Conservation (phyloP, 2,329 filamentous ascomycete species). For the Fusarium aywerte region DNA sequence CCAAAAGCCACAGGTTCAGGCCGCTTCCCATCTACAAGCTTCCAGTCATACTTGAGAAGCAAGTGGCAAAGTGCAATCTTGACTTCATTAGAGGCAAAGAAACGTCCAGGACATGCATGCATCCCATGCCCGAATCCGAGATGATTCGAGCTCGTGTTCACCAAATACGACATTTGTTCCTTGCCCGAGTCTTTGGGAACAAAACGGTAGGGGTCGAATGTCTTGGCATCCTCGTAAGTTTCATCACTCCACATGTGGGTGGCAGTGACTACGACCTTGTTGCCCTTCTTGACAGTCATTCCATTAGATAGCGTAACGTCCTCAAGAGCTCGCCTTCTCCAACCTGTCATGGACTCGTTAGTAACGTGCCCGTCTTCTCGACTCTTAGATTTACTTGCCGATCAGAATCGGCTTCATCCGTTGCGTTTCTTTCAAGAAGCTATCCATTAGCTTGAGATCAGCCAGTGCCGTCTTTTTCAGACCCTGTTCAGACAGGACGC, state of each 20-base stretch:
- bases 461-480: constrained; percentile 59
- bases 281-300: constrained; percentile 1
- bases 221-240: constrained; percentile 11
- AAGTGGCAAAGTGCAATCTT: constrained; percentile 63
- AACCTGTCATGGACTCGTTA: not conserved
- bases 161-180: constrained; percentile 52
- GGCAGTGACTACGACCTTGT: not conserved
- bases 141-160: constrained; percentile 61
- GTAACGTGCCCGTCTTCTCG: fast-evolving
- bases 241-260: not conserved
- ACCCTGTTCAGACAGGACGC: constrained; percentile 15
- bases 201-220: constrained; percentile 60
- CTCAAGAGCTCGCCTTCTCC: not conserved
- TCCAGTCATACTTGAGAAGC: constrained; percentile 60
- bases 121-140: constrained; percentile 65
- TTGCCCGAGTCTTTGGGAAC: constrained; percentile 52
- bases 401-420: constrained; percentile 56
- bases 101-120: constrained; percentile 64
- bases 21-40: not conserved
- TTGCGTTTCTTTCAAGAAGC: constrained; percentile 62
- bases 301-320: not conserved
- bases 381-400: constrained; percentile 13
- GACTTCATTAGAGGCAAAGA: constrained; percentile 64
- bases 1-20: not conserved
- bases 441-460: constrained; percentile 60